Evolutionary conservation across 768 basidiomycete genomes (phyloP), one percentile per base, ranked within the genome.

Genomic region (Pleurotus platypus): DNA sequence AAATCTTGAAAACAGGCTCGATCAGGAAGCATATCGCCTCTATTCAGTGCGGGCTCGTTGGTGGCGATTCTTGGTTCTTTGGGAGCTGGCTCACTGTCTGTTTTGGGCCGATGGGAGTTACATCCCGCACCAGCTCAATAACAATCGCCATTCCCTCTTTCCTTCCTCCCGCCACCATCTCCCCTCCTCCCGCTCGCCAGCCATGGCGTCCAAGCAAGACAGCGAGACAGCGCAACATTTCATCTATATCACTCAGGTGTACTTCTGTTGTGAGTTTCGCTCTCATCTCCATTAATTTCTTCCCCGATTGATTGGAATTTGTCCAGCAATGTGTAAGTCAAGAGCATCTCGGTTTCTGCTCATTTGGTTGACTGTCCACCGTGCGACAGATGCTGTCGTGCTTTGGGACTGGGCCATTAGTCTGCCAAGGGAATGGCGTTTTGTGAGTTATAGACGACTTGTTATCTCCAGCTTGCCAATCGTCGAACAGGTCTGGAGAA

Each of bases 351-450:
- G 30, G 30, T 35, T 3, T 35, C 30, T 35, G 30, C 9, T 9
- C 30, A 35, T 11, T 35, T 9, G 11, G 9, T 35, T 35, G 30
- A 35, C 30, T 9, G 8, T 35, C 9, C 30, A 35, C 30, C 2
- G 30, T 11, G 30, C 48, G 48, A 53, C 66, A 91, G 90, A 92
- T 70, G 86, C 89, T 57, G 85, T 92, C 49, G 85, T 90, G 59
- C 70, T 90, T 53, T 92, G 90, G 90, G 90, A 92, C 75, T 92
- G 90, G 90, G 75, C 88, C 67, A 84, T 88, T 66, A 87, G 86
- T 68, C 70, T 91, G 58, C 83, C 86, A 42, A 78, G 87, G 72
- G 90, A 91, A 70, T 90, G 84, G 75, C 81, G 82, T 65, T 90
- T 87, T 71, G 89, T 90, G 71, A 63, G 77, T 72, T 49, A 55